phyloP scores from a whole-genome alignment of 2,329 filamentous ascomycete species.

The Talaromyces sp. region DNA sequence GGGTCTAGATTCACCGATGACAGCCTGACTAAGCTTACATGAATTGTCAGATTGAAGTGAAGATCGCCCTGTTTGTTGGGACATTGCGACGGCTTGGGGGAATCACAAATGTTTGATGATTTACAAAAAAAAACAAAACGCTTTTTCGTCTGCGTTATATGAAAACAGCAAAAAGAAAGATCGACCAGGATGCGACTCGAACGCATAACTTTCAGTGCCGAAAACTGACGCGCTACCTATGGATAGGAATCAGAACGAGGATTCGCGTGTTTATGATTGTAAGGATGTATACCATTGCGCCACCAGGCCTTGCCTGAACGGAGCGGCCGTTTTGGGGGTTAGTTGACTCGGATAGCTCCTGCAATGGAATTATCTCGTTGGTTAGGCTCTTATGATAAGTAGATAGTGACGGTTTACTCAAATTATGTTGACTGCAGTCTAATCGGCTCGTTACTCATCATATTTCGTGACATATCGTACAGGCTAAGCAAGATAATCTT shows the following conservation, averaged over 20 bases:
- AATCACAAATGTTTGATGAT: neutral
- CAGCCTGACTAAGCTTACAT: neutral
- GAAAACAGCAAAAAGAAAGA: neutral
- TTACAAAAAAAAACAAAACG: neutral
- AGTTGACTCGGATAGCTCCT: no score
- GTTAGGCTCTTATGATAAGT: no score
- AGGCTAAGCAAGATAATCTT: neutral
- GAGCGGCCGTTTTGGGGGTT: no score
- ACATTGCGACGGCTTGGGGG: no score
- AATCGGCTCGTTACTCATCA: neutral
- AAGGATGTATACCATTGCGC: constrained; percentile 3
- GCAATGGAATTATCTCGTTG: no score
- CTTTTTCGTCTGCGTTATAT: neutral
- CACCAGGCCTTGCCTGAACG: neutral
- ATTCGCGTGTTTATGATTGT: no score
- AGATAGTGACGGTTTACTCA: neutral
- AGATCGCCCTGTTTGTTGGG: no score
- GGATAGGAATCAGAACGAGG: no score
- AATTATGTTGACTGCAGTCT: neutral
- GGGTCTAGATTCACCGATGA: neutral
- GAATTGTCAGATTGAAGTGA: no score
- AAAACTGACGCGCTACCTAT: constrained; percentile 7
- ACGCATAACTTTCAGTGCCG: constrained; percentile 12
- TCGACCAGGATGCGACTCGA: constrained; percentile 4
- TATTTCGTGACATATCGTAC: neutral